A percentile compares a stretch with the other conserved stretches of the same genome.
Conservation (phyloP, 306 rosid genomes). For the Malus domestica region DNA sequence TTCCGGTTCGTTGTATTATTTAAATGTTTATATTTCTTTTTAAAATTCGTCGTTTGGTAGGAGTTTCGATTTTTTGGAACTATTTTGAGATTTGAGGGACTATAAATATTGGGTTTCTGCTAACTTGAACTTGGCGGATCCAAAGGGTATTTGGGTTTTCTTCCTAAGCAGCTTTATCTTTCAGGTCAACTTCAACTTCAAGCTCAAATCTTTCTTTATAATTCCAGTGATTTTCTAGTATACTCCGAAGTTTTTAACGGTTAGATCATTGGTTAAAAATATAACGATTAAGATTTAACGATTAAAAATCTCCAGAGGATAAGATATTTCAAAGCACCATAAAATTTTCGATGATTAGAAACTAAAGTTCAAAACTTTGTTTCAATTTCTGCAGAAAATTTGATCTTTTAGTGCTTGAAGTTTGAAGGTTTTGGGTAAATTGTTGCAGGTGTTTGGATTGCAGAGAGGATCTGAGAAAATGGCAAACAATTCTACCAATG, state of each 20-base stretch:
- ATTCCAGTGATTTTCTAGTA: not conserved
- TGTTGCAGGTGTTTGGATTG: slow-evolving; percentile 20
- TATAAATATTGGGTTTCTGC: slow-evolving; percentile 34
- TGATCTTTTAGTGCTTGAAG: not conserved
- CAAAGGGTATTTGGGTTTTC: slow-evolving; percentile 20
- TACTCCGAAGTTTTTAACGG: not conserved
- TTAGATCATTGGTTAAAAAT: not conserved
- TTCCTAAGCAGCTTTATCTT: slow-evolving; percentile 19
- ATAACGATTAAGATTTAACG: no score
- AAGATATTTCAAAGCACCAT: not conserved
- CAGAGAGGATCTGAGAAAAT: slow-evolving; percentile 31
- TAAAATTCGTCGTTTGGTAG: slow-evolving; percentile 20
- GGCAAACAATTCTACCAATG: slow-evolving; percentile 63
- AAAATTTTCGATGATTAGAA: not conserved
- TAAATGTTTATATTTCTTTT: not conserved
- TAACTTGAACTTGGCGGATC: slow-evolving; percentile 22
- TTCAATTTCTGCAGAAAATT: not conserved
- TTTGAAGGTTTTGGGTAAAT: slow-evolving; percentile 14
- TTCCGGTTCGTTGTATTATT: slow-evolving; percentile 7
- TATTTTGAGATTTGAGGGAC: slow-evolving; percentile 1
- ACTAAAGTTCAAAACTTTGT: not conserved
- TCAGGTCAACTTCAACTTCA: slow-evolving; percentile 10
- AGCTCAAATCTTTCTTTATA: slow-evolving; percentile 3
- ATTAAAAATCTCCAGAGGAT: no score
- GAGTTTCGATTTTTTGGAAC: slow-evolving; percentile 8